Percentiles rank a stretch among this genome's conserved stretches.
Conservation (phyloP, 495 filamentous ascomycete species). For the Pyrenula massariospora region DNA sequence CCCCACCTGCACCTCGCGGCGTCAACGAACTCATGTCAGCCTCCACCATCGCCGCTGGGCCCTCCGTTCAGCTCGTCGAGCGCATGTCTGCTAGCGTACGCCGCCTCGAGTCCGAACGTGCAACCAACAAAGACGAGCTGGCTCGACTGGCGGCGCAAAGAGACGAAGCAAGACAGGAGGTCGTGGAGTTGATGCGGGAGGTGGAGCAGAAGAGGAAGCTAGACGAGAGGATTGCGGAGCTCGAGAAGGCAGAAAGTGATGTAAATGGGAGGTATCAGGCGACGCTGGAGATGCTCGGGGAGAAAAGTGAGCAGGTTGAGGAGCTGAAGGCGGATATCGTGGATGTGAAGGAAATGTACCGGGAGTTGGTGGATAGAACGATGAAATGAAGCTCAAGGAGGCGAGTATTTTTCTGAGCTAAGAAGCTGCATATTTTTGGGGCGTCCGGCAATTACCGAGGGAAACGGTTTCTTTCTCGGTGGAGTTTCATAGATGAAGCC, state of each 20-base stretch:
- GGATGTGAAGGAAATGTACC: conserved; percentile 91
- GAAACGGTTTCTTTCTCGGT: too few species aligned
- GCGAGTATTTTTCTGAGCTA: background rate
- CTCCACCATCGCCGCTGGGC: conserved; percentile 78
- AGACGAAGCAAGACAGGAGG: conserved; percentile 83
- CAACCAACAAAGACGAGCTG: conserved; percentile 74
- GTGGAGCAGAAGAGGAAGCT: conserved; percentile 55
- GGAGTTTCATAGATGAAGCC: too few species aligned
- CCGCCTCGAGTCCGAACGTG: conserved; percentile 81
- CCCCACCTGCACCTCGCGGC: conserved; percentile 44
- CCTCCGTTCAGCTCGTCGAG: conserved; percentile 90
- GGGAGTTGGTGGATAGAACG: conserved; percentile 79
- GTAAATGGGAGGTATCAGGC: conserved; percentile 69
- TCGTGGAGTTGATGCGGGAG: conserved; percentile 79
- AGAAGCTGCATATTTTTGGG: too few species aligned
- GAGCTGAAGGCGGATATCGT: conserved; percentile 80
- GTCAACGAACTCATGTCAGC: conserved; percentile 84
- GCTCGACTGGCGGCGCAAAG: conserved; percentile 66
- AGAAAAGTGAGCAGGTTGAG: conserved; percentile 91
- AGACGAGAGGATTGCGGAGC: conserved; percentile 43
- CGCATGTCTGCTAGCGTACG: conserved; percentile 91
- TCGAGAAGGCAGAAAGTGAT: conserved; percentile 48
- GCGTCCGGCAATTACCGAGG: too few species aligned
- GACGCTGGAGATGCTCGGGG: conserved; percentile 86
- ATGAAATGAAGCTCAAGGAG: conserved; percentile 39